phyloP scores from a whole-genome alignment of 2,329 filamentous ascomycete species.

The Botrytis paeoniae region DNA sequence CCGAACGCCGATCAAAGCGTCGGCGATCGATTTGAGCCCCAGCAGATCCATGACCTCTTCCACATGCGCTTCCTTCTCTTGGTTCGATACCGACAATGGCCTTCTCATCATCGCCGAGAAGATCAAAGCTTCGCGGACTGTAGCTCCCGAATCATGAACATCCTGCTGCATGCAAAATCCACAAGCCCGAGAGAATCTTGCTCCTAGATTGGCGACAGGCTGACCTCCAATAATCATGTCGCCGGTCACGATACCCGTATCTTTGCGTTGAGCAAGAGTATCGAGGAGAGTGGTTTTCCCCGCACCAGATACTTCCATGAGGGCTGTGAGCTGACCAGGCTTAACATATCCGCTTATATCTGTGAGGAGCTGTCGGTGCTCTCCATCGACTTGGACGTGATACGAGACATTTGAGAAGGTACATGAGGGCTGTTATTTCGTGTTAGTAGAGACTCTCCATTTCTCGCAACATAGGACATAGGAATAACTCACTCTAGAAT shows the following conservation, averaged over 20 bases:
- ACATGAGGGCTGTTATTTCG: neutral
- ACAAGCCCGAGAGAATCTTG: neutral
- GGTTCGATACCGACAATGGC: neutral
- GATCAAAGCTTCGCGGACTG: neutral
- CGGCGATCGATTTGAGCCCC: neutral
- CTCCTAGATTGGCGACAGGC: neutral
- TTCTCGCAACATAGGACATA: neutral
- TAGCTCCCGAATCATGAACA: neutral
- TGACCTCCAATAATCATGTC: neutral
- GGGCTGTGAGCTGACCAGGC: constrained; percentile 2
- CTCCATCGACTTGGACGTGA: neutral
- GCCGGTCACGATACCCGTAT: neutral
- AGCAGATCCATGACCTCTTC: neutral
- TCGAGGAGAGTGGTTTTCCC: neutral
- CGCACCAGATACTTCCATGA: neutral
- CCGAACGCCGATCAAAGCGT: neutral
- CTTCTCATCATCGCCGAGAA: neutral
- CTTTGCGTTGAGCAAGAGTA: neutral
- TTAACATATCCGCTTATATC: neutral
- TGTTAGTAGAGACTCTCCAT: neutral
- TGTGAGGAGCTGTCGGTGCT: neutral
- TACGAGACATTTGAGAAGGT: neutral
- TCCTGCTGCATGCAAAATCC: neutral
- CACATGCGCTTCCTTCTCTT: neutral
- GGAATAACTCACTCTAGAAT: neutral